Evolutionary conservation across 176 grass and related monocot genomes (phyloP).

Genomic region (Ensete glaucum): DNA sequence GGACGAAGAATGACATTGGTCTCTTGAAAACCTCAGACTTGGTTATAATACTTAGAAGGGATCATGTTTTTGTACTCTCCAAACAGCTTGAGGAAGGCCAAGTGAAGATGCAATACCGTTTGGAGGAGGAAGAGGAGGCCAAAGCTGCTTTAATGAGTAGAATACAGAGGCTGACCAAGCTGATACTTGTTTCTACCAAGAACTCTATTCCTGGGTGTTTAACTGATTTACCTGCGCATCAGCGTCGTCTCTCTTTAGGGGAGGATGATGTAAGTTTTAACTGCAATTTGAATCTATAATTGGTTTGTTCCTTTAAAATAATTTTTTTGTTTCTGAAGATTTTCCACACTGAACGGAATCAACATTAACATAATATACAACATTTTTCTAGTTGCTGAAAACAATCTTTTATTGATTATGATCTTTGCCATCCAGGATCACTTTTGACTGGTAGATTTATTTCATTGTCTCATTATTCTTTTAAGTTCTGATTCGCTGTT

Average conservation of each 20-base stretch:
- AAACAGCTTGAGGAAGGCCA: constrained; percentile 85
- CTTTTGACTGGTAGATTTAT: not conserved
- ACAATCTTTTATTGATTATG: not conserved
- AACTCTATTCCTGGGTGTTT: constrained; percentile 56
- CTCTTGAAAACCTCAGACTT: not conserved
- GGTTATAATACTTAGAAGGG: not conserved
- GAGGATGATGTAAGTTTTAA: constrained; percentile 57
- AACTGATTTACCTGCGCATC: constrained; percentile 45
- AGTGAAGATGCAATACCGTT: constrained; percentile 94
- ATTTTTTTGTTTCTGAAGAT: constrained; percentile 61
- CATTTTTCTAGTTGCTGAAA: not conserved
- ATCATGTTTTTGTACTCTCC: constrained; percentile 20
- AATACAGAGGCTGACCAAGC: constrained; percentile 88
- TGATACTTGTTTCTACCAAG: constrained; percentile 99
- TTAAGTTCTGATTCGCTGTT: too few species aligned
- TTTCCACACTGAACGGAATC: not conserved
- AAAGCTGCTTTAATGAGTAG: constrained; percentile 99
- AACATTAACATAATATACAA: not conserved
- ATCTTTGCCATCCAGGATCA: not conserved
- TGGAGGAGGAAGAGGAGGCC: constrained; percentile 99
- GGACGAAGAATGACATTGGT: not conserved
- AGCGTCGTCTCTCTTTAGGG: constrained; percentile 38
- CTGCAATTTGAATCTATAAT: not conserved
- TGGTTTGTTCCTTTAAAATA: constrained; percentile 33
- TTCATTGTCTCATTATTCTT: too few species aligned